phyloP scores from a whole-genome alignment of 208 protist species.

The Acanthamoeba culbertsoni region DNA sequence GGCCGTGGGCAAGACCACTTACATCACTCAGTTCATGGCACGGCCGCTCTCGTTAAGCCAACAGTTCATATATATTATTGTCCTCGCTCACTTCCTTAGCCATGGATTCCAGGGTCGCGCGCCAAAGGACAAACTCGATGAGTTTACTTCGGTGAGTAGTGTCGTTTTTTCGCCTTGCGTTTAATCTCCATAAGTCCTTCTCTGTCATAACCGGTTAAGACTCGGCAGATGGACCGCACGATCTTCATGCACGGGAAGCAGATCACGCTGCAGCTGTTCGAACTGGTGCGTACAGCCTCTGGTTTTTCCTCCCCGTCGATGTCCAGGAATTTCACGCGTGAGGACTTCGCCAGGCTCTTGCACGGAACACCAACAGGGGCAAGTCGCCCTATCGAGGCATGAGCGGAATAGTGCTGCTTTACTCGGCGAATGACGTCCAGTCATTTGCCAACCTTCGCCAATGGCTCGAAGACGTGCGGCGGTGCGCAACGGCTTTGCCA shows the following conservation, averaged over 20 bases:
- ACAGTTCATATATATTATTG: no score
- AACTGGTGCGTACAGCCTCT: background rate
- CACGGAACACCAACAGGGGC: slow-evolving; percentile 8
- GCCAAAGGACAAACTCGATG: slow-evolving; percentile 26
- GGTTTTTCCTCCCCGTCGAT: background rate
- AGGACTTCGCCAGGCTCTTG: background rate
- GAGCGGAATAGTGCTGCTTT: slow-evolving; percentile 14
- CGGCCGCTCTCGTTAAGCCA: background rate
- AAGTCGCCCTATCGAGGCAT: slow-evolving; percentile 49
- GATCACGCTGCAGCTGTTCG: background rate
- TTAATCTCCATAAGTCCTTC: no score
- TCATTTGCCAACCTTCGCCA: background rate
- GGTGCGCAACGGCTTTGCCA: background rate
- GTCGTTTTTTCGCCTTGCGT: no score
- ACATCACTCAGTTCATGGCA: slow-evolving; percentile 40
- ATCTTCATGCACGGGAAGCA: slow-evolving; percentile 50
- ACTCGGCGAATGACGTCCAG: background rate
- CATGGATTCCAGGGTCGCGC: background rate
- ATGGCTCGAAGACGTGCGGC: slow-evolving; percentile 13
- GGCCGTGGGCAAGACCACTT: background rate
- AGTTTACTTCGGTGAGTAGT: background rate
- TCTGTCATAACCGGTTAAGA: no score
- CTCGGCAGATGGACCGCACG: background rate
- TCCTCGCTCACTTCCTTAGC: background rate
- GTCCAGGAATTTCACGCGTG: background rate